Base-by-base conservation (phyloP, 179 eudicot genomes). In the Camellia oleifera region DNA sequence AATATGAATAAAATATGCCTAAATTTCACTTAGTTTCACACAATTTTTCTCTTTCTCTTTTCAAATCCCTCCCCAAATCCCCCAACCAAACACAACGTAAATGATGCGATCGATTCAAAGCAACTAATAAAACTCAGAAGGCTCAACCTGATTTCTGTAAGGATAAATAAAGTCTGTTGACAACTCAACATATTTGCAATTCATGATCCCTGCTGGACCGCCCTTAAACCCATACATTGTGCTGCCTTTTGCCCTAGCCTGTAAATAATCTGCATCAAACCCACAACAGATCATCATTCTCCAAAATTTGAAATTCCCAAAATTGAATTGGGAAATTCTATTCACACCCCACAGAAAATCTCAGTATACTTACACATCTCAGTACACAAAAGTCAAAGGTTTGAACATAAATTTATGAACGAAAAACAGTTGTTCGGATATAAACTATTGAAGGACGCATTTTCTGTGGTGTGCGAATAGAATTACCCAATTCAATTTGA, bases 161-260 rank as follows among this genome's bases (percentile, higher is more conserved):
- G 98, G 97, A 78, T 94, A 87, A 64, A 94, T 93, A 79, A 79
- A 93, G 76, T 94, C 96, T 15, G 92, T 62, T 81, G 89, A 88
- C 86, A 94, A 79, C 70, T 85, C 88, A 23, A 90, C 87, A 83
- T 92, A 94, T 77, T 91, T 92, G 85, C 92, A 76, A 75, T 90
- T 90, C 98, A 94, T 94, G 81, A 94, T 87, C 63, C 97, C 97
- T 82, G 97, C 95, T 50, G 97, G 97, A 50, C 98, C 98, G 80
- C 96, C 97, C 75, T 72, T 90, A 76, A 94, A 94, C 45, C 97
- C 97, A 84, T 90, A 94, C 68, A 94, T 4, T 71, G 83, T 90
- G 81, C 97, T 91, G 18, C 92, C 97, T 83, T 87, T 85, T 74
- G 91, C 86, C 58, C 93, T 94, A 74, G 91, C 89, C 86, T 92